Evolutionary conservation across 805 yeast genomes (phyloP).

Genomic region (Ogataea corticis): DNA sequence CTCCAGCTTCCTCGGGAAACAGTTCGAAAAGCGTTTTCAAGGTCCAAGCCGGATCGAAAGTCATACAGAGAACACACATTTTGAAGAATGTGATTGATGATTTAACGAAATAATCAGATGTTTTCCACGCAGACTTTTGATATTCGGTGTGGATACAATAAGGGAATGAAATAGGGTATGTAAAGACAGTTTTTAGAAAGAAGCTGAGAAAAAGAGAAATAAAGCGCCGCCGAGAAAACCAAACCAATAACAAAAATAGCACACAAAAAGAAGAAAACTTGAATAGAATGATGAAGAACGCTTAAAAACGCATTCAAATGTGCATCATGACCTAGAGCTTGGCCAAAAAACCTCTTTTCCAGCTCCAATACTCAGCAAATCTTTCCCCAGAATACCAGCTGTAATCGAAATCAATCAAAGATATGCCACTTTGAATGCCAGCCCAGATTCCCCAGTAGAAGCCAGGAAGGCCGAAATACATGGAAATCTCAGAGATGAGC

Average conservation of each 20-base stretch:
- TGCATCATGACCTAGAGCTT: background rate
- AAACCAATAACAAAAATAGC: background rate
- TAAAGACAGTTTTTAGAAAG: background rate
- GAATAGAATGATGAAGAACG: background rate
- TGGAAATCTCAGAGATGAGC: constrained; percentile 54
- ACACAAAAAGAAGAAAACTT: background rate
- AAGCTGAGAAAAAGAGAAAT: background rate
- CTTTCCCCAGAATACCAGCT: constrained; percentile 58
- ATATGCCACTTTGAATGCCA: constrained; percentile 66
- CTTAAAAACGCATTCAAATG: background rate
- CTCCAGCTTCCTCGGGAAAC: background rate
- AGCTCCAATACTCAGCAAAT: constrained; percentile 65
- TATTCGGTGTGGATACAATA: background rate
- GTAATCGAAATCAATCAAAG: constrained; percentile 73
- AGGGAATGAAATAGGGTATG: background rate
- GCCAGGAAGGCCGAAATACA: constrained; percentile 78
- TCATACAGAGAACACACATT: constrained; percentile 17
- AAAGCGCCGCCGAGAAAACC: background rate
- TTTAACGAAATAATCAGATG: background rate
- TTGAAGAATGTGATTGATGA: constrained; percentile 24
- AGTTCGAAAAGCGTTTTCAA: constrained; percentile 4
- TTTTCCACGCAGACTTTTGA: background rate
- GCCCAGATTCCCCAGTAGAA: constrained; percentile 88
- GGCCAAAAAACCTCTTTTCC: constrained; percentile 47
- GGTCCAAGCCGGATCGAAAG: constrained; percentile 16